phyloP scores from a whole-genome alignment of 352 stramenopile genomes.

The Pythium dissotocum region DNA sequence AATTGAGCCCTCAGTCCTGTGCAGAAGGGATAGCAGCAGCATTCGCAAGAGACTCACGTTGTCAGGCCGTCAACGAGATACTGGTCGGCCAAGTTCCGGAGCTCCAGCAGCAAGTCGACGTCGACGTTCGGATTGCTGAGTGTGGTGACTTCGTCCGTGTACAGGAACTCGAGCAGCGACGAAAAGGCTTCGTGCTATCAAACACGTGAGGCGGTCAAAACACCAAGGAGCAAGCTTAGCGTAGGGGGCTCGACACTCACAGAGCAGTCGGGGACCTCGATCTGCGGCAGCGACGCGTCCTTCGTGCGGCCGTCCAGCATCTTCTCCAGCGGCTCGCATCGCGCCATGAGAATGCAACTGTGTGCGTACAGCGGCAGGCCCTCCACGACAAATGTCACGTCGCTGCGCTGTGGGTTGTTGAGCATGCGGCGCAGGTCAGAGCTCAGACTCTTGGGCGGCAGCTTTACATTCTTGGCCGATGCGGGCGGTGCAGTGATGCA shows the following conservation, averaged over 20 bases:
- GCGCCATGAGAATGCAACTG: constrained; percentile 84
- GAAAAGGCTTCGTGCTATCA: constrained; percentile 75
- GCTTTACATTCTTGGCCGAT: not conserved
- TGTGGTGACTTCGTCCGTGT: constrained; percentile 77
- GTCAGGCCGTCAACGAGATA: constrained; percentile 72
- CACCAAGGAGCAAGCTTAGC: not conserved
- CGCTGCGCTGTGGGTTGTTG: constrained; percentile 80
- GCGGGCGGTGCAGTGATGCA: constrained; percentile 41
- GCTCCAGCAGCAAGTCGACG: constrained; percentile 76
- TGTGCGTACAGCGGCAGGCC: constrained; percentile 70
- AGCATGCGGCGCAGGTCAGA: constrained; percentile 77
- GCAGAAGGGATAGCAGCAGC: not conserved
- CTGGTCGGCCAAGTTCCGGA: constrained; percentile 84
- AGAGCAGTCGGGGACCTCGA: constrained; percentile 73
- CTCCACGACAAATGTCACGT: constrained; percentile 87
- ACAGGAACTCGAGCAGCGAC: constrained; percentile 88
- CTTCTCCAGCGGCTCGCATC: constrained; percentile 88
- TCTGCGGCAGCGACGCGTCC: constrained; percentile 67
- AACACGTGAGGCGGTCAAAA: not conserved
- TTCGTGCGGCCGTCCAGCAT: constrained; percentile 91
- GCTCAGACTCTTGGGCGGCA: constrained; percentile 45
- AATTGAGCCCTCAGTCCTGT: not conserved
- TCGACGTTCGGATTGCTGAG: constrained; percentile 33
- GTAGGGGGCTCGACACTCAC: constrained; percentile 30
- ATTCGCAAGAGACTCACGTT: constrained; percentile 30